phyloP scores from a whole-genome alignment of 164 flowering plant genomes.

The Tetracentron sinense region DNA sequence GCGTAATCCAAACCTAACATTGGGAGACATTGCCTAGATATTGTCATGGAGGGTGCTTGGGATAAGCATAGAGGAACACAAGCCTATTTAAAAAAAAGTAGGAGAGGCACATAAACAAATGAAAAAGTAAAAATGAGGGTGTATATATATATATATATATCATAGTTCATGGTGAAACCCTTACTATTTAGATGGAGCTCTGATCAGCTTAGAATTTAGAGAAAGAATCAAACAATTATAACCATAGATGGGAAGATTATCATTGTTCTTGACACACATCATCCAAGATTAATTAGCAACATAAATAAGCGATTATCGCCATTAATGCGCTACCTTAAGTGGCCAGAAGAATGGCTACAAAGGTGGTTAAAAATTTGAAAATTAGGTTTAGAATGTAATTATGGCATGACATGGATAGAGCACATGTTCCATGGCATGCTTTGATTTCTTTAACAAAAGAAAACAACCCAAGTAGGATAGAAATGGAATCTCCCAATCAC shows the following conservation, averaged over 20 bases:
- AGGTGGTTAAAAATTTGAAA: constrained; percentile 10
- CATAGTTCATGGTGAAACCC: neutral
- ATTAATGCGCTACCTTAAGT: constrained; percentile 19
- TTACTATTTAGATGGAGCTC: neutral
- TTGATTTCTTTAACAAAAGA: constrained; percentile 37
- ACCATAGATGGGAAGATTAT: neutral
- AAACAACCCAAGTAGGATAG: constrained; percentile 14
- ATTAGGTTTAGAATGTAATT: constrained; percentile 17
- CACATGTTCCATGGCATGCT: constrained; percentile 48
- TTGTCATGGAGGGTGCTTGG: constrained; percentile 20
- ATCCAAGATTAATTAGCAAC: constrained; percentile 21
- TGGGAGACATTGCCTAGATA: constrained; percentile 25
- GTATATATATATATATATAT: too few relatives aligned
- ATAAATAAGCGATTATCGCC: constrained; percentile 13
- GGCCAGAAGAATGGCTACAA: constrained; percentile 4
- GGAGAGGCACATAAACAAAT: too few relatives aligned
- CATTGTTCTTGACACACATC: neutral
- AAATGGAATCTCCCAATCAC: constrained; percentile 28
- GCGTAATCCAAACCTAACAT: too few relatives aligned
- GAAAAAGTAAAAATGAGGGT: too few relatives aligned
- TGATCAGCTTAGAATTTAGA: neutral
- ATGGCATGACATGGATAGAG: constrained; percentile 18
- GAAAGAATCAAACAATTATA: neutral
- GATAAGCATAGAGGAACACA: constrained; percentile 18
- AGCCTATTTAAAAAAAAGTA: neutral